Conservation (phyloP, 2,329 filamentous ascomycete species). For the Xylariaceae sp. region DNA sequence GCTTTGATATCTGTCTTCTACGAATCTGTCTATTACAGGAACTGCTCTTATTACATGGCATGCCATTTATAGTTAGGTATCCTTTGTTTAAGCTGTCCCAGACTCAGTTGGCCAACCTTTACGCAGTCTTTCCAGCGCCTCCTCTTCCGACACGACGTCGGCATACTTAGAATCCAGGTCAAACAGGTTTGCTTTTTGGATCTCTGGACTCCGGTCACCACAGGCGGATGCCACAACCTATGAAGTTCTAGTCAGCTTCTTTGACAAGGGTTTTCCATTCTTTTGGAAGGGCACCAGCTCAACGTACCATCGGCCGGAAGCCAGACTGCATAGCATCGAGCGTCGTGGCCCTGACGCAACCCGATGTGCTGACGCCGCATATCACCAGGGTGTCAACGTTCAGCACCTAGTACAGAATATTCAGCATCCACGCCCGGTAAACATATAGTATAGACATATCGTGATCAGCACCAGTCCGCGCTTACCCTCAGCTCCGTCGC, state of each 20-base stretch:
- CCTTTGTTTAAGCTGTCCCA: too few species aligned
- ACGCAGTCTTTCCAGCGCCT: slow-evolving; percentile 30
- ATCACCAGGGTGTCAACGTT: slow-evolving; percentile 36
- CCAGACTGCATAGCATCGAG: slow-evolving; percentile 37
- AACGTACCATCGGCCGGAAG: slow-evolving; percentile 35
- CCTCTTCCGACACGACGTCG: slow-evolving; percentile 34
- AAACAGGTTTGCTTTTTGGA: slow-evolving; percentile 37
- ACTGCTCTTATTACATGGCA: too few species aligned
- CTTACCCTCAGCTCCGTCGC: slow-evolving; percentile 30
- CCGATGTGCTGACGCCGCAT: slow-evolving; percentile 39
- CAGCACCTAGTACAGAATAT: too few species aligned
- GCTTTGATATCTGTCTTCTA: too few species aligned
- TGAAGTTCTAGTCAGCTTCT: too few species aligned
- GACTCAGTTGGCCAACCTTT: slow-evolving; percentile 29
- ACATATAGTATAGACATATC: too few species aligned
- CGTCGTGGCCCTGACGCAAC: slow-evolving; percentile 36
- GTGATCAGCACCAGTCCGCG: too few species aligned
- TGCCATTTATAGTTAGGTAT: too few species aligned
- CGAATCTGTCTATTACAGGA: too few species aligned
- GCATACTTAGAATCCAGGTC: slow-evolving; percentile 39
- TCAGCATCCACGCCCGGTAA: too few species aligned
- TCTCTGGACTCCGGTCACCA: slow-evolving; percentile 34
- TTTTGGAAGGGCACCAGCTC: too few species aligned
- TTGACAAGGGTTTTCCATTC: too few species aligned
- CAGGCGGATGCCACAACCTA: slow-evolving; percentile 36